These are phyloP conservation scores for Aphanomyces stellatus DNA, from an alignment of 352 stramenopile genomes.

Conservation along the genomic window DNA sequence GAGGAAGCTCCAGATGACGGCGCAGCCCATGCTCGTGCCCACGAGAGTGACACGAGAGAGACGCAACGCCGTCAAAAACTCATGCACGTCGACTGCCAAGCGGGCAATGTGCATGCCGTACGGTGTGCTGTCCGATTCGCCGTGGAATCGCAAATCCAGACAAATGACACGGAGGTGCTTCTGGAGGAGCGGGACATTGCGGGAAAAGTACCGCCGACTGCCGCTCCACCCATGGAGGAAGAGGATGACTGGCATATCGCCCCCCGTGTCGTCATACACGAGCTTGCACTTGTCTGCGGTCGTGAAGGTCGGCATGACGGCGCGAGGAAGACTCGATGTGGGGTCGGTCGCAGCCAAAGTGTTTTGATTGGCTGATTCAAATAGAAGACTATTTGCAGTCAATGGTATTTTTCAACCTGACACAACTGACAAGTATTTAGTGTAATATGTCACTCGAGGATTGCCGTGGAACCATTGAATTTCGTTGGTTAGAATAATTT, in stretches of 20 bases:
- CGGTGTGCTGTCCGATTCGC: constrained; percentile 8
- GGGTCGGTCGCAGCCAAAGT: too few relatives aligned
- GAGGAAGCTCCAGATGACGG: constrained; percentile 13
- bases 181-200: constrained; percentile 10
- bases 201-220: constrained; percentile 9
- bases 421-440: too few relatives aligned
- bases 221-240: constrained; percentile 16
- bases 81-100: constrained; percentile 7
- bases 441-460: too few relatives aligned
- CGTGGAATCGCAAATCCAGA: constrained; percentile 14
- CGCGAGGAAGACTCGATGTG: too few relatives aligned
- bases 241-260: background rate
- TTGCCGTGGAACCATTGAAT: constrained; percentile 9
- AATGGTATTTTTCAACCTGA: too few relatives aligned
- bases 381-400: too few relatives aligned
- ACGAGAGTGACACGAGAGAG: background rate
- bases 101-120: constrained; percentile 18
- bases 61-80: background rate
- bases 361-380: too few relatives aligned
- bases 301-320: constrained; percentile 4
- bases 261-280: constrained; percentile 8
- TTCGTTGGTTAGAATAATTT: constrained; percentile 3
- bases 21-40: constrained; percentile 13
- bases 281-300: background rate
- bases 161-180: constrained; percentile 2